Percentiles rank a stretch among this genome's conserved stretches.
Conservation (phyloP, 441 rosid species). For the Geranium incanum region DNA sequence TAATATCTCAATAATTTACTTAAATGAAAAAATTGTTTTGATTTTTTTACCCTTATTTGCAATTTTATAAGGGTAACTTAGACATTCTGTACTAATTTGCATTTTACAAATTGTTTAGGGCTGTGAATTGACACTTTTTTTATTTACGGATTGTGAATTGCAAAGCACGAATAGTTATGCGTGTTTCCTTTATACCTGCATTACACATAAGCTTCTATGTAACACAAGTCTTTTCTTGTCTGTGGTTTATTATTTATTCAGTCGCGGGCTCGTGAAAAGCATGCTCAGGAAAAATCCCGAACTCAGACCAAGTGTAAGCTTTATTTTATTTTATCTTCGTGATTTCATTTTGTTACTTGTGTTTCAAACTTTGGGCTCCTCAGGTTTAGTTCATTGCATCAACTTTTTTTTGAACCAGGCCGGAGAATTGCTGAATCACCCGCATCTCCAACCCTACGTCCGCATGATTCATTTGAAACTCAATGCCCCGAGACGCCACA, state of each 20-base stretch:
- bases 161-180: too few relatives aligned
- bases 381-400: conserved; percentile 7
- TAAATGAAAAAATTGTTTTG: too few relatives aligned
- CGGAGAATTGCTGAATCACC: conserved; percentile 53
- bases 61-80: too few relatives aligned
- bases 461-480: conserved; percentile 44
- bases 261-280: conserved; percentile 64
- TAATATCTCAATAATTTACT: too few relatives aligned
- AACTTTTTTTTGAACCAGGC: conserved; percentile 35
- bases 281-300: conserved; percentile 71
- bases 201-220: not conserved
- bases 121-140: too few relatives aligned
- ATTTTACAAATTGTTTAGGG: too few relatives aligned
- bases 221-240: conserved; percentile 12
- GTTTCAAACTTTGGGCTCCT: not conserved
- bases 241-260: conserved; percentile 24
- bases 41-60: too few relatives aligned
- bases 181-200: not conserved
- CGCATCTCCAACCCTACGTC: conserved; percentile 54
- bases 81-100: too few relatives aligned
- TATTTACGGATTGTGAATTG: too few relatives aligned
- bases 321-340: conserved; percentile 1
- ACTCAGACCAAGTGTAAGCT: conserved; percentile 61
- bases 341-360: not conserved
- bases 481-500: conserved; percentile 38